phyloP scores from a whole-genome alignment of 75 land plant species.

The Chamaecyparis obtusa region DNA sequence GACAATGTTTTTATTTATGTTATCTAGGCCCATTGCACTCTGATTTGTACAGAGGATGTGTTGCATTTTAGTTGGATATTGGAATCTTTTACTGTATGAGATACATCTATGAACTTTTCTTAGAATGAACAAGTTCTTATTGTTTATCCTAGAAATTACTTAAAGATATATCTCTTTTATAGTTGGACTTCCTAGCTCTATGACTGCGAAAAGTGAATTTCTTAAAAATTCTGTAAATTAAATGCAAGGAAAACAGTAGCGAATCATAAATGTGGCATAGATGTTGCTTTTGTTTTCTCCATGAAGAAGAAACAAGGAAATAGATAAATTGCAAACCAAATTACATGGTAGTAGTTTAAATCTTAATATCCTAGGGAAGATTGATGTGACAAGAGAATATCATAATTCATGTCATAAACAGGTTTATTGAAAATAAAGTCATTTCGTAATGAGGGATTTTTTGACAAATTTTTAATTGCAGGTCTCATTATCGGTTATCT shows the following conservation, averaged over 20 bases:
- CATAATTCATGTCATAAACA: neutral
- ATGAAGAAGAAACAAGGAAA: neutral
- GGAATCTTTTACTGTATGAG: neutral
- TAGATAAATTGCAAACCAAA: neutral
- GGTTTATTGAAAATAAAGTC: neutral
- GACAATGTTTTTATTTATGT: neutral
- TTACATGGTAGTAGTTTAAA: neutral
- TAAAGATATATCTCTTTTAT: neutral
- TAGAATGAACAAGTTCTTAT: neutral
- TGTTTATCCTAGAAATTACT: neutral
- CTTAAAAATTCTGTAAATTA: neutral
- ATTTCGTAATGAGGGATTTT: neutral
- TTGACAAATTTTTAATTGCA: conserved; percentile 21
- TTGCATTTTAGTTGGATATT: neutral
- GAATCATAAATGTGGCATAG: neutral
- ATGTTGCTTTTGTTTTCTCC: neutral
- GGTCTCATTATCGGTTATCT: conserved; percentile 72
- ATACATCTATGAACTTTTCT: neutral
- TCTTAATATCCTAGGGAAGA: neutral
- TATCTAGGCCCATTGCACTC: neutral
- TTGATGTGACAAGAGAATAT: neutral
- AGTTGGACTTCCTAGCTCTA: neutral
- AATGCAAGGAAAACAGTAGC: neutral
- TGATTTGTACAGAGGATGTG: neutral
- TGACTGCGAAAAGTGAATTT: neutral